These are phyloP conservation scores for Cucumis cinereus DNA, from an alignment of 306 rosid genomes.

Conservation along the genomic window DNA sequence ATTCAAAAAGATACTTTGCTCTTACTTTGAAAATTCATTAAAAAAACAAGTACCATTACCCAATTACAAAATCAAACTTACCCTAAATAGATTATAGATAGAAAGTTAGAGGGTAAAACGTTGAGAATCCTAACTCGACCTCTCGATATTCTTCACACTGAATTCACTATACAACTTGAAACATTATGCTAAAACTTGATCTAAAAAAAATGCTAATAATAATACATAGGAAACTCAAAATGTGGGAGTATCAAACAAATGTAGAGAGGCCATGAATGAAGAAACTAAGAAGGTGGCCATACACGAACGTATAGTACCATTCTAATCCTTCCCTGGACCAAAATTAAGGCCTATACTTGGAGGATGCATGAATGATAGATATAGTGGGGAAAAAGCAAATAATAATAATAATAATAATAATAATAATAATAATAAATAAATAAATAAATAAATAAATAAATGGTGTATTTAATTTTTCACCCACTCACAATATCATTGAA, in stretches of 20 bases:
- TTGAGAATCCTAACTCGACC: too few species aligned
- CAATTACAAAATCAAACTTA: too few species aligned
- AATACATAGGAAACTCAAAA: background rate
- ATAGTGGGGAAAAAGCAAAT: background rate
- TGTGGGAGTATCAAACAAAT: background rate
- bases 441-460: too few species aligned
- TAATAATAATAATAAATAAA: too few species aligned
- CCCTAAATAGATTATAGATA: too few species aligned
- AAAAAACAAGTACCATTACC: too few species aligned
- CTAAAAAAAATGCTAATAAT: background rate
- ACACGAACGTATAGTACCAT: background rate
- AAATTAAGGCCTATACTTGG: background rate
- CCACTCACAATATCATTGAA: background rate
- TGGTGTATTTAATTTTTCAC: background rate
- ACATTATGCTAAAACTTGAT: too few species aligned
- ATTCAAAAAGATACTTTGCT: too few species aligned
- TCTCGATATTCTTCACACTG: background rate
- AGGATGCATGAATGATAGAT: background rate
- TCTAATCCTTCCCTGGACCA: background rate
- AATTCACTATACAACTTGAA: too few species aligned
- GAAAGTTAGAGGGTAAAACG: too few species aligned
- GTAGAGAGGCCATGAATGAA: background rate
- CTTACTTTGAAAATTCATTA: too few species aligned
- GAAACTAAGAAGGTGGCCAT: background rate
- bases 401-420: too few species aligned